Conservation (phyloP, 1,284 basidiomycete genomes). For the Inonotus obliquus region DNA sequence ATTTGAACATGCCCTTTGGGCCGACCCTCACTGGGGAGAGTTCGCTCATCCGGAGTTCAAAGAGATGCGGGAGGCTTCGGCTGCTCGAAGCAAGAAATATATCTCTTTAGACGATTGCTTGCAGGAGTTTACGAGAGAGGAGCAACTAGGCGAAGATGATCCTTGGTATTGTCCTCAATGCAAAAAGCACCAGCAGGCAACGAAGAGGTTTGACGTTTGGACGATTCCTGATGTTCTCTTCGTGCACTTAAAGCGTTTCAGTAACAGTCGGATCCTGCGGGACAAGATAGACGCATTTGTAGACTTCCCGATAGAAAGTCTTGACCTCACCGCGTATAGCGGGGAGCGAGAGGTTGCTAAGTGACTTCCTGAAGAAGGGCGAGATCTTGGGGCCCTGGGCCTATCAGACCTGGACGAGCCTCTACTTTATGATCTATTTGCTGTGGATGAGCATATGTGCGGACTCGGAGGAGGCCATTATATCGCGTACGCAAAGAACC, state of each 20-base stretch:
- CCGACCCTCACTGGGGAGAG: conserved; percentile 42
- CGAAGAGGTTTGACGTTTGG: conserved; percentile 98
- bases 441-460: conserved; percentile 93
- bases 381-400: conserved; percentile 51
- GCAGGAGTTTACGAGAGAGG: conserved; percentile 94
- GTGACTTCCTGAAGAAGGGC: conserved; percentile 51
- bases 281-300: conserved; percentile 95
- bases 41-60: conserved; percentile 74
- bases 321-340: conserved; percentile 81
- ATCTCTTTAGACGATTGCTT: conserved; percentile 89
- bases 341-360: conserved; percentile 72
- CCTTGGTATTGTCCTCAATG: conserved; percentile 97
- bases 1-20: conserved; percentile 55
- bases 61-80: conserved; percentile 47
- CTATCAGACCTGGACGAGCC: conserved; percentile 67
- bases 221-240: conserved; percentile 96
- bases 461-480: conserved; percentile 98
- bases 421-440: conserved; percentile 90
- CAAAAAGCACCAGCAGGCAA: conserved; percentile 98
- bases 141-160: conserved; percentile 94
- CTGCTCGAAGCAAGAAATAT: conserved; percentile 55
- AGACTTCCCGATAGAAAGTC: conserved; percentile 88
- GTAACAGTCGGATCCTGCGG: conserved; percentile 74
- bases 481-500: conserved; percentile 90
- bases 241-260: conserved; percentile 97